These are phyloP conservation scores for Cladosporium sp. DNA, from an alignment of 2,329 filamentous ascomycete genomes.

Conservation along the genomic window DNA sequence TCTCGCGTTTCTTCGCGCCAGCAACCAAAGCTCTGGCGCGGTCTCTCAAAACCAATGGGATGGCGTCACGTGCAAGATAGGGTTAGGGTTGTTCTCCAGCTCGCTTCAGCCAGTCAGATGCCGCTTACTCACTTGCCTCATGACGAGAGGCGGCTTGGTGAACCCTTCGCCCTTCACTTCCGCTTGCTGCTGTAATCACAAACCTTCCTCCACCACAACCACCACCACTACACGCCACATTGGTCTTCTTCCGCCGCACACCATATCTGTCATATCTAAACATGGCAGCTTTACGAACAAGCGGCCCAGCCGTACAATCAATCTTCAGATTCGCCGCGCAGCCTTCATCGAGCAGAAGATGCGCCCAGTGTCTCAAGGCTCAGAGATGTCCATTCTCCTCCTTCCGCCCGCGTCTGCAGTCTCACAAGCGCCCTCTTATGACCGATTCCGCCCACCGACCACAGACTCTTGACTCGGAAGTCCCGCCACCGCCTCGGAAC, in stretches of 20 bases:
- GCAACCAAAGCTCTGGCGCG: slow-evolving; percentile 6
- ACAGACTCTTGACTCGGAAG: slow-evolving; percentile 52
- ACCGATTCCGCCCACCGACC: slow-evolving; percentile 63
- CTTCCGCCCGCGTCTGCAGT: slow-evolving; percentile 36
- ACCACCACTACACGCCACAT: neutral
- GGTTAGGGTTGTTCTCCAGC: slow-evolving; percentile 1
- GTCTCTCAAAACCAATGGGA: neutral
- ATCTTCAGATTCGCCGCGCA: slow-evolving; percentile 35
- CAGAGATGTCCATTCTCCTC: slow-evolving; percentile 42
- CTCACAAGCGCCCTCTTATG: slow-evolving; percentile 59
- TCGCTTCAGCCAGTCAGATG: slow-evolving; percentile 5
- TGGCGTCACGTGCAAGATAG: neutral
- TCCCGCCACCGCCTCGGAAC: slow-evolving; percentile 57
- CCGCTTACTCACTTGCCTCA: slow-evolving; percentile 1
- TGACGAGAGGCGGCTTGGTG: neutral
- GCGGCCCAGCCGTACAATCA: slow-evolving; percentile 26
- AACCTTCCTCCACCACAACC: neutral
- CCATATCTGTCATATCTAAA: neutral
- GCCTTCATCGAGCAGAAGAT: slow-evolving; percentile 29
- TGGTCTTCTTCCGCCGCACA: neutral
- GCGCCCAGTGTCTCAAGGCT: slow-evolving; percentile 39
- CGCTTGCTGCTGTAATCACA: neutral
- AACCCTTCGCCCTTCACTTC: slow-evolving; percentile 7
- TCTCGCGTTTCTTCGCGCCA: slow-evolving; percentile 4
- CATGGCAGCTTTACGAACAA: slow-evolving; percentile 30